These are phyloP conservation scores for Gastrolobium bilobum DNA, from an alignment of 306 rosid species.

Conservation along the genomic window DNA sequence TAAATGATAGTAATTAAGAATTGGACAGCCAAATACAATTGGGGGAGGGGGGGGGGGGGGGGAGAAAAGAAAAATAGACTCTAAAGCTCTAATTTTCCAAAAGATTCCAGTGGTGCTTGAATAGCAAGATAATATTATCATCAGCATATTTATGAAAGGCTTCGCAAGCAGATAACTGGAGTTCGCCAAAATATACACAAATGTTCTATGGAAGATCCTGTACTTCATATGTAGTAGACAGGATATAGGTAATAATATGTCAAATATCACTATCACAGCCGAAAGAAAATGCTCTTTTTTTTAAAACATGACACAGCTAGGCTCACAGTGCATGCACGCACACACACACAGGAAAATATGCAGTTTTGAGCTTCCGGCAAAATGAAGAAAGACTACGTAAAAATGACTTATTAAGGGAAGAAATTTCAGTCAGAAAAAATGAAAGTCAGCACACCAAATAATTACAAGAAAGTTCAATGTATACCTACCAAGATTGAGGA, in stretches of 20 bases:
- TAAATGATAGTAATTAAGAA: slow-evolving; percentile 13
- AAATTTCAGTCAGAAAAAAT: slow-evolving; percentile 18
- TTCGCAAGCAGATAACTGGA: slow-evolving; percentile 19
- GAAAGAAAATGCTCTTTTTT: neutral
- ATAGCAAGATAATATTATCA: slow-evolving; percentile 16
- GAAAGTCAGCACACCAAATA: slow-evolving; percentile 4
- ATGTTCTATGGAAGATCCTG: slow-evolving; percentile 8
- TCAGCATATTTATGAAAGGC: slow-evolving; percentile 28
- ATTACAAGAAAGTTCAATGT: slow-evolving; percentile 54
- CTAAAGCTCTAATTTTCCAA: neutral
- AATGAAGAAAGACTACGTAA: neutral
- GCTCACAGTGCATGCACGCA: neutral
- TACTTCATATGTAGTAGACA: neutral
- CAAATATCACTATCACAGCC: neutral
- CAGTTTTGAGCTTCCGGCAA: slow-evolving; percentile 11
- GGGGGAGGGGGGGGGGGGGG: too few species aligned
- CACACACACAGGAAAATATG: neutral
- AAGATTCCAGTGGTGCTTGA: neutral
- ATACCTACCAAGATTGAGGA: slow-evolving; percentile 91
- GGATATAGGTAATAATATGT: neutral
- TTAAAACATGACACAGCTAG: neutral
- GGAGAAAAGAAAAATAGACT: neutral
- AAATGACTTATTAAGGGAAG: slow-evolving; percentile 14
- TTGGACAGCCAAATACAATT: neutral
- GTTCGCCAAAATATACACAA: slow-evolving; percentile 8